Evolutionary conservation across 179 eudicot genomes (phyloP), one percentile per base, ranked within the genome.

Genomic region (Sideroxylon spinosum): DNA sequence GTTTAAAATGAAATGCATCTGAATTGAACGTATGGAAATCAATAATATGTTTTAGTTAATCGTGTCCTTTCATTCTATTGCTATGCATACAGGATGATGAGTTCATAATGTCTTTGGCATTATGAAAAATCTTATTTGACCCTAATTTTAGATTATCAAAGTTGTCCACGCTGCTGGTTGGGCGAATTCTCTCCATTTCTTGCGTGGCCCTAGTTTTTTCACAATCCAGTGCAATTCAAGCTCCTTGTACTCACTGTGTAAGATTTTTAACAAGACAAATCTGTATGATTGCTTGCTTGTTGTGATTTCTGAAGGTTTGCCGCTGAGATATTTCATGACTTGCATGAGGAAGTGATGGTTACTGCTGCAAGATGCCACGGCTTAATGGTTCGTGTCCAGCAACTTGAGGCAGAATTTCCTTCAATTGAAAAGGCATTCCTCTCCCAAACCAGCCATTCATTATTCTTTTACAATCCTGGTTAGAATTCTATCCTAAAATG

Each of bases 311-410:
- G 74, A 78, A 95, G 99, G 90, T 96, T 96, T 89, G 99, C 98
- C 84, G 97, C 97, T 29, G 99, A 90, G 84, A 90, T 96, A 66
- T 96, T 96, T 85, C 98, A 91, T 86, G 97, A 90, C 83, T 84
- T 96, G 86, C 97, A 96, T 73, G 98, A 94, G 82, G 97, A 96
- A 83, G 97, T 92, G 80, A 90, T 91, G 94, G 89, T 86, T 74
- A 94, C 98, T 17, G 94, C 99, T 86, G 87, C 94, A 69, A 92
- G 98, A 79, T 93, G 99, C 71, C 98, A 94, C 81, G 82, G 88
- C 68, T 85, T 96, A 74, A 85, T 87, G 85, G 87, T 74, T 82
- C 92, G 98, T 62, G 97, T 96, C 69, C 94, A 96, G 78, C 99
- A 94, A 85, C 84, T 96, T 52, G 99, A 96, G 83, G 83, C 92